Percentiles rank a stretch among this genome's conserved stretches.
phyloP scores from a whole-genome alignment of 768 basidiomycete genomes.

The Brasilioporus rufonigricans region DNA sequence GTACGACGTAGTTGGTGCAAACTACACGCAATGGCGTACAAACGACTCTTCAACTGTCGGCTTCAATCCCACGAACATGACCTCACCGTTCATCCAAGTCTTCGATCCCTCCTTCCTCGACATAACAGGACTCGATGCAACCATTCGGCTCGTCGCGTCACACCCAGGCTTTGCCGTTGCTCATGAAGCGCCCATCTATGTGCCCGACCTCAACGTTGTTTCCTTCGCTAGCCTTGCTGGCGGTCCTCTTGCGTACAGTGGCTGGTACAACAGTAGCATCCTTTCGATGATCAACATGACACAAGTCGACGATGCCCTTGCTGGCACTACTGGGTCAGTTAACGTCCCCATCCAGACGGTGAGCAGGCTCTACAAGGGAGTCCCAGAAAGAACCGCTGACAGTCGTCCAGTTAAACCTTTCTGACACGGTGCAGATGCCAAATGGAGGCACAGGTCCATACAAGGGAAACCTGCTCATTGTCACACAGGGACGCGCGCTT shows the following conservation, averaged over 20 bases:
- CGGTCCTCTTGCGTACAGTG: not conserved
- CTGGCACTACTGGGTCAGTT: not conserved
- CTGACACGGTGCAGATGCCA: not conserved
- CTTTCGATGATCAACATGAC: not conserved
- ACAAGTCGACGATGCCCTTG: not conserved
- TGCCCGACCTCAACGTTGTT: not conserved
- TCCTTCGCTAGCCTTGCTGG: not conserved
- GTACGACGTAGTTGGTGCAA: not conserved
- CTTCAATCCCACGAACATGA: not conserved
- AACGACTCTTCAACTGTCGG: not conserved
- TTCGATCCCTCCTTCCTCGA: not conserved
- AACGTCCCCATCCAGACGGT: not conserved
- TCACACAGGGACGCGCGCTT: not conserved
- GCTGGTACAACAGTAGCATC: not conserved
- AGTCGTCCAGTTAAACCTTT: not conserved
- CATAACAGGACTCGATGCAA: not conserved
- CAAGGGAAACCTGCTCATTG: not conserved
- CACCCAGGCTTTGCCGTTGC: not conserved
- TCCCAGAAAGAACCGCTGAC: not conserved
- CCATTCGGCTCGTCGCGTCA: not conserved
- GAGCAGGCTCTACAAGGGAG: not conserved
- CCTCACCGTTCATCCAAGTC: not conserved
- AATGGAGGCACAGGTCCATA: not conserved
- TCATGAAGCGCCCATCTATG: not conserved
- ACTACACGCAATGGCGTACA: not conserved